These are phyloP conservation scores for Diaporthe ilicicola DNA, from an alignment of 2,329 filamentous ascomycete genomes.

Conservation along the genomic window DNA sequence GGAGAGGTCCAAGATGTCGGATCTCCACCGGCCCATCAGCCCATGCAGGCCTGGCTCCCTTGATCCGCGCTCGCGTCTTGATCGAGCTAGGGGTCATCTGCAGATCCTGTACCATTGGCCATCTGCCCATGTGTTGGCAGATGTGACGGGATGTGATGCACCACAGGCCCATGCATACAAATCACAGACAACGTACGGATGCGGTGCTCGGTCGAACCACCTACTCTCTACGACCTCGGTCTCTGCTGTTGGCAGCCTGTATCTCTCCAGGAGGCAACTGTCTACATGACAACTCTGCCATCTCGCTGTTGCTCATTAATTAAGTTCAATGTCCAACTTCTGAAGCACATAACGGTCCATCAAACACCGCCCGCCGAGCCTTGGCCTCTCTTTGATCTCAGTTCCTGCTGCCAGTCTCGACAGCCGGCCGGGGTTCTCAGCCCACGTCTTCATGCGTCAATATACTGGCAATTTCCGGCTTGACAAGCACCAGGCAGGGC, in stretches of 20 bases:
- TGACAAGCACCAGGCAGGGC: not conserved
- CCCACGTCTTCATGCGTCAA: not conserved
- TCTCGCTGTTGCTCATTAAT: not conserved
- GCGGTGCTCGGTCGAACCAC: conserved; percentile 14
- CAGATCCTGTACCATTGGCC: conserved; percentile 15
- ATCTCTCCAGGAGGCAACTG: not conserved
- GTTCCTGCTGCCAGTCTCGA: not conserved
- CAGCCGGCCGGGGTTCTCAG: too few species aligned
- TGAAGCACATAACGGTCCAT: not conserved
- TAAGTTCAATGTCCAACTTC: not conserved
- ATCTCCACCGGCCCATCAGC: conserved; percentile 8
- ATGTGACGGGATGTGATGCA: conserved; percentile 28
- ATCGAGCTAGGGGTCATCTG: not conserved
- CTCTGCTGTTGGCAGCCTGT: not conserved
- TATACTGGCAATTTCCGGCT: not conserved
- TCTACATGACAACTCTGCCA: not conserved
- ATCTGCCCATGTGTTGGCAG: conserved; percentile 1
- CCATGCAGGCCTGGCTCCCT: conserved; percentile 13
- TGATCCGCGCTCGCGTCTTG: conserved; percentile 14
- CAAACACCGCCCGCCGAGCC: not conserved
- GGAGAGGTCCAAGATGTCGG: conserved; percentile 17
- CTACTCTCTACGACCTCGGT: conserved; percentile 3
- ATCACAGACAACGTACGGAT: not conserved
- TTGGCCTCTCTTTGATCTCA: not conserved
- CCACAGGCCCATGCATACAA: conserved; percentile 15